Evolutionary conservation across 169 alveolate genomes (phyloP), one percentile per base, ranked within the genome.

Genomic region (Eimeria sp.): DNA sequence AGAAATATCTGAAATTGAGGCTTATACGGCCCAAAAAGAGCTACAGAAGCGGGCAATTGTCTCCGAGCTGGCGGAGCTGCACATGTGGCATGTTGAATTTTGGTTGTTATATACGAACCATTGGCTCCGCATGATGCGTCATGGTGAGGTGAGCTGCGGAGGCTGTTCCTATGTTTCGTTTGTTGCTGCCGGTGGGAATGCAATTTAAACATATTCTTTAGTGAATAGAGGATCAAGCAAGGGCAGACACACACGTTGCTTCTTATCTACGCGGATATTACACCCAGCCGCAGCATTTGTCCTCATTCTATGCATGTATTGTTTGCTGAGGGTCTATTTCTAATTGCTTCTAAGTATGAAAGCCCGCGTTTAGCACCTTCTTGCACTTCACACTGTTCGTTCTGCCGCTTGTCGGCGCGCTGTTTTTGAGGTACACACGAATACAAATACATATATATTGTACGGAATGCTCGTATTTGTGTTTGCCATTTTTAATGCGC

Each of bases 101-200:
- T 85, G 95, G 94, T 27, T 83, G 54, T 82, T 76, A 33, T 95
- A 71, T 37, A 68, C 96, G 64, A 54, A 72, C 60, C 90, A 72
- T 20, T 85, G 46, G 85, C 77, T 46, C 14, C 95, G 64, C 68
- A 20, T 68, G 56, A 74, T 78, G 37, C 90, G 89, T 25, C 96
- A 95, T 18, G 96, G 64, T 30, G 96, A 95, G 89, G 96, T 95
- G 74, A 76, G 56, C 76, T 27, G 46, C 37, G 10, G 23, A 30
- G 77, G 16, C 71, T 56, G 46, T 23, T 49, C 40, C 46, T 33
- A 13, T 52, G 58, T 27, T 58, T 46, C 20, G 66, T 30, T 33
- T n/a, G 72, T 30, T 27, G 89, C 8, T n/a, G 60, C 91, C 54
- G 43, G 30, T 0, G 14, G 16, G 30, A 74, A 40, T 74, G 83